Conservation (phyloP, 2,329 filamentous ascomycete species). For the Talaromyces sp. region DNA sequence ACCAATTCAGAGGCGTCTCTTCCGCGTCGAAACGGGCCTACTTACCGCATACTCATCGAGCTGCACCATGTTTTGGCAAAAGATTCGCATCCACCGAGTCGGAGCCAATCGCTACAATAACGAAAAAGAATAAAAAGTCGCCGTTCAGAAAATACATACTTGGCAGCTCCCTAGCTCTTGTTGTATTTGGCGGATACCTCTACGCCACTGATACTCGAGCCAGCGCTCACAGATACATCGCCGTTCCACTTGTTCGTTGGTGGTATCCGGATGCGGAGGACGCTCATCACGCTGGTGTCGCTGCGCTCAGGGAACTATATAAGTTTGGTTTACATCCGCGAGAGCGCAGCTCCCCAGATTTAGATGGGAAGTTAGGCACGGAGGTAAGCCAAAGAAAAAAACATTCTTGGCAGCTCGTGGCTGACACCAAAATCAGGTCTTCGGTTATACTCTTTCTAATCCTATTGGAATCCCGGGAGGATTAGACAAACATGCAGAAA, state of each 20-base stretch:
- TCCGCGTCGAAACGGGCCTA: neutral
- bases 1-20: neutral
- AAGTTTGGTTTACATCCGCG: conserved; percentile 71
- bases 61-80: neutral
- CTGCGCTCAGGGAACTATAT: conserved; percentile 66
- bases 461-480: conserved; percentile 94
- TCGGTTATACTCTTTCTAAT: conserved; percentile 71
- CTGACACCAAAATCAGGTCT: conserved; percentile 49
- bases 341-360: conserved; percentile 63
- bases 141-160: conserved; percentile 27
- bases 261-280: conserved; percentile 60
- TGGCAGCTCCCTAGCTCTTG: conserved; percentile 51
- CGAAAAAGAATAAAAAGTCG: conserved; percentile 26
- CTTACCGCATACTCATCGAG: neutral
- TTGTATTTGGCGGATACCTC: conserved; percentile 51
- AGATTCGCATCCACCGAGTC: conserved; percentile 11
- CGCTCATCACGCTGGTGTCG: conserved; percentile 77
- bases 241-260: conserved; percentile 45
- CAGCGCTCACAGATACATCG: conserved; percentile 62
- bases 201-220: conserved; percentile 72
- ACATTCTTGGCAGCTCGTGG: neutral
- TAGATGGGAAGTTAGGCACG: conserved; percentile 50
- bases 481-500: conserved; percentile 88
- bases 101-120: neutral
- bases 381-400: conserved; percentile 31